Evolutionary conservation across 306 rosid species (phyloP), one percentile per base, ranked within the genome.

Genomic region (Hippophae gyantsensis): DNA sequence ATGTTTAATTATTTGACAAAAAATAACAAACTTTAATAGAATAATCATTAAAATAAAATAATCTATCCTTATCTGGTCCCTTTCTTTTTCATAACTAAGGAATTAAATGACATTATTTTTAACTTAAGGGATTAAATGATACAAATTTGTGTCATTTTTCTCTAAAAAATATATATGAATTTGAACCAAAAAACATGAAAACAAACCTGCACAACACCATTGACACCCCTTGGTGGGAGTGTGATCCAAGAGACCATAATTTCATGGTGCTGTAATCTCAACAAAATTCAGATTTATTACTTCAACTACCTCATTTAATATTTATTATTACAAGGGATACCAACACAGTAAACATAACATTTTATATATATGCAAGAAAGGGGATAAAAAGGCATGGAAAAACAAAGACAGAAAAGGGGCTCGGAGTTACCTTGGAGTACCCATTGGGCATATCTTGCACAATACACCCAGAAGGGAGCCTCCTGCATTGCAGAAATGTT

Each of bases 391-490:
- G 53, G 14, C 53, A 49, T 1, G 7, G 25, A 49, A 23, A 49
- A 13, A 8, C 7, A 49, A 32, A 32, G 5, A 32, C 38, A 32
- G 38, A 32, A 18, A 32, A 32, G 38, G 38, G 4, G 38, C 0
- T 32, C 5, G 10, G 23, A 10, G 42, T 75, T 81, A 84, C 98
- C 93, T 83, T 87, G 66, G 95, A 83, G 57, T 62, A 66, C 43
- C 92, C 96, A 61, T 78, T 69, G 7, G 95, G 84, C 76, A 73
- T 67, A 62, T 92, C 98, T 58, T 85, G 89, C 72, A 92, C 75
- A 38, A 92, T 26, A 58, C 78, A 85, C n/a, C 98, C 98, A 0
- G 98, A 92, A 40, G 98, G 98, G 60, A 87, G 93, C 79, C 80
- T 92, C 81, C 78, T 78, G 53, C 84, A 79, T 63, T 49, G 58